Evolutionary conservation across 2,329 filamentous ascomycete genomes (phyloP), one percentile per base, ranked within the genome.

Genomic region (Huntiella bhutanensis): DNA sequence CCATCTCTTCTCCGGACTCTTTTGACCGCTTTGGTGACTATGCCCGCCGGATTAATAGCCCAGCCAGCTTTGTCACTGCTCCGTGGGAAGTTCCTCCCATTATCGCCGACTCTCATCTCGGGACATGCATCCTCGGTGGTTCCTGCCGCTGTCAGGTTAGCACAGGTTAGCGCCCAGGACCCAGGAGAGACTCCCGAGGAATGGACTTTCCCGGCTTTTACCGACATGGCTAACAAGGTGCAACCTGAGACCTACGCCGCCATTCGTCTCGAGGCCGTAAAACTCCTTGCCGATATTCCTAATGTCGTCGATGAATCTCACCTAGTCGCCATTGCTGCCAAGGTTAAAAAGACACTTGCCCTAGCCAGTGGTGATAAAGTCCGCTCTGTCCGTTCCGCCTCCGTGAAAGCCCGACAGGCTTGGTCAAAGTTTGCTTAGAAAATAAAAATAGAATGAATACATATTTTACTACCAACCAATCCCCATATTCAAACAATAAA

Each of bases 361-460:
- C 53, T 60, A 6, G 70, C 70, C 1, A 72, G 70, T 43, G 72
- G 71, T 1, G 70, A 75, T 51, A 56, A 60, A 4, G 66, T 72
- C 6, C 61, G 73, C 39, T 69, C 71, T 50, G 62, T 75, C 39
- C 62, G 73, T 41, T 65, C 61, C 47, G 61, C 60, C 41, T 71
- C 72, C 13, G 61, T 70, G 45, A 52, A 57, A 49, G 69, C 71
- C 3, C 63, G 69, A 46, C 60, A 59, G 43, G 64, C 63, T 5
- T 76, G 72, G 72, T 59, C 58, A 3, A 40, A n/a, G 4, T 36
- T 50, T 17, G 48, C 43, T 34, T 49, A 43, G 19, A 41, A 41
- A 28, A 32, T 28, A 32, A 32, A 41, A 41, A 41, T 32, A 22
- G 12, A 33, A 41, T 10, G 10, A 32, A 32, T 41, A 28, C 4